These are phyloP conservation scores for Monosporascus sp. DNA, from an alignment of 2,329 filamentous ascomycete genomes.

Conservation along the genomic window DNA sequence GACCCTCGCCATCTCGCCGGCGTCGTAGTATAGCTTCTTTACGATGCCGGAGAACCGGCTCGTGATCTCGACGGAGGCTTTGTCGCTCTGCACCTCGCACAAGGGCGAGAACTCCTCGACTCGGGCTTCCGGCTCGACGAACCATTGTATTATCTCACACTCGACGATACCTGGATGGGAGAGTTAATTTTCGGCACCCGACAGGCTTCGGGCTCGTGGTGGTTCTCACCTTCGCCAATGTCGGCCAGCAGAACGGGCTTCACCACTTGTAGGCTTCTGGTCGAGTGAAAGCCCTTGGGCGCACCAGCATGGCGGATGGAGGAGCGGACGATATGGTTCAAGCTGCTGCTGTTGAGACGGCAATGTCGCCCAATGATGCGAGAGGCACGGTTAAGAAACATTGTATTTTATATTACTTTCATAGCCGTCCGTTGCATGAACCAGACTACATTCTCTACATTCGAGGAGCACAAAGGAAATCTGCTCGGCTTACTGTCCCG, in stretches of 20 bases:
- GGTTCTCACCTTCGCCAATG: slow-evolving; percentile 69
- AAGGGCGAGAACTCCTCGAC: slow-evolving; percentile 98
- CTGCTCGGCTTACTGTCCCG: not conserved
- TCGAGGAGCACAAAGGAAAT: not conserved
- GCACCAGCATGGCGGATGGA: slow-evolving; percentile 22
- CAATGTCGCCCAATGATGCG: slow-evolving; percentile 48
- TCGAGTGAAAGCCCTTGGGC: slow-evolving; percentile 45
- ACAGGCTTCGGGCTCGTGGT: not conserved
- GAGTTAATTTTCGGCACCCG: no score
- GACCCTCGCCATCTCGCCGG: slow-evolving; percentile 93
- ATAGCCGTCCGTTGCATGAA: not conserved
- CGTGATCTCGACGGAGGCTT: slow-evolving; percentile 86
- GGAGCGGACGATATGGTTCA: slow-evolving; percentile 30
- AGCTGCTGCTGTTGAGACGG: slow-evolving; percentile 38
- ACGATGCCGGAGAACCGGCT: slow-evolving; percentile 93
- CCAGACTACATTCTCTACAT: not conserved
- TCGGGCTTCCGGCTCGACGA: slow-evolving; percentile 89
- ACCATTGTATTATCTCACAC: slow-evolving; percentile 99
- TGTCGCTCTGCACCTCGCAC: slow-evolving; percentile 98
- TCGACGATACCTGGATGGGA: slow-evolving; percentile 78
- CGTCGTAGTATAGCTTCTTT: slow-evolving; percentile 92
- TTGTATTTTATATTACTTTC: slow-evolving; percentile 23
- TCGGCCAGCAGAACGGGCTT: slow-evolving; percentile 81
- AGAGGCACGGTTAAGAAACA: slow-evolving; percentile 53
- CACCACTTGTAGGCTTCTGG: slow-evolving; percentile 48